Evolutionary conservation across 495 filamentous ascomycete genomes (phyloP), one percentile per base, ranked within the genome.

Genomic region (Tuber aestivum): DNA sequence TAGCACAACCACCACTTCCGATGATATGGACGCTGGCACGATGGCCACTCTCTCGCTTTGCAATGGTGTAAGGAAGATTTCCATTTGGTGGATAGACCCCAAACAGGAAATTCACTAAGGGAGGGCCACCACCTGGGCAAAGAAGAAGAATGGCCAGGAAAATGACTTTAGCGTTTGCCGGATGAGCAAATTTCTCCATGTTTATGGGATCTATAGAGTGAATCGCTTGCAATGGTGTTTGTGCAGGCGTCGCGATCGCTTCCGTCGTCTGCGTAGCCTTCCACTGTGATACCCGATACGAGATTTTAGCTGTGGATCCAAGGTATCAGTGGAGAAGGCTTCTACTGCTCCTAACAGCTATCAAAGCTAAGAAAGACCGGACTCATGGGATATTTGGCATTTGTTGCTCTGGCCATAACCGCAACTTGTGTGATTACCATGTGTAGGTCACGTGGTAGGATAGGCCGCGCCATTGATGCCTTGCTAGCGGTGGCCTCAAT

Each of bases 31-130:
- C 83, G 23, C n/a, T n/a, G n/a, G n/a, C n/a, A n/a, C n/a, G n/a
- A n/a, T n/a, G n/a, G n/a, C n/a, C n/a, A n/a, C n/a, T n/a, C n/a
- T n/a, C 45, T 76, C 89, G 87, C 40, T 86, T 85, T 7, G 90
- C 90, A n/a, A 93, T 88, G 0, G 89, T 92, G 77, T 93, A 94
- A 0, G 92, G 91, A 12, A 94, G 85, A 69, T 91, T 89, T 41
- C 91, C 92, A 0, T 87, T 89, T 0, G 88, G 88, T 50, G 87
- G 88, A 38, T 84, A 83, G 20, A 87, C 84, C 18, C 91, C 91
- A 79, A 90, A 91, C 2, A 93, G 84, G 1, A 93, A 79, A 10
- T 87, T 84, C 0, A 87, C 85, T 12, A 92, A 81, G 1, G 89
- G 86, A 44, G 85, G 85, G 1, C 90, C 90, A 14, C 85, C 86